Conservation (phyloP, 169 alveolate genomes). For the Eimeria necatrix region DNA sequence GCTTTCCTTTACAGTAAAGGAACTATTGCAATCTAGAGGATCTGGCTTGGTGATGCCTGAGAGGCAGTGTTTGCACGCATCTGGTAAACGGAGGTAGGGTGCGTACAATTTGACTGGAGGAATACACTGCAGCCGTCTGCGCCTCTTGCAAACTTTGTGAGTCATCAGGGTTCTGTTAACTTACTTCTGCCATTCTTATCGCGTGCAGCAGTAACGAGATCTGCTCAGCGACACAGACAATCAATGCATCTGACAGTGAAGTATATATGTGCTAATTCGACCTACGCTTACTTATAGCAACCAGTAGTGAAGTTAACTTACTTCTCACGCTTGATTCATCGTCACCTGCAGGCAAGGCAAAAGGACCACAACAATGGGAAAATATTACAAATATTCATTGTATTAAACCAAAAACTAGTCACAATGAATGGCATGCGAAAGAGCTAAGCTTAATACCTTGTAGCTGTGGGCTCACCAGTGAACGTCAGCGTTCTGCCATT, state of each 20-base stretch:
- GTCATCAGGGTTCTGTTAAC: background rate
- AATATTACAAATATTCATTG: background rate
- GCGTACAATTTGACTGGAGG: too few relatives aligned
- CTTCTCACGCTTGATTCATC: conserved; percentile 5
- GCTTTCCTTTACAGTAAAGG: background rate
- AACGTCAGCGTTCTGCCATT: conserved; percentile 51
- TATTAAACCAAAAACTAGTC: background rate
- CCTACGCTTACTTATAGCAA: background rate
- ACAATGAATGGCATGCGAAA: background rate
- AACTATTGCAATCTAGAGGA: conserved; percentile 40
- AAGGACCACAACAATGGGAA: background rate
- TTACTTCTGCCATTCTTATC: background rate
- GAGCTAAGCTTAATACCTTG: background rate
- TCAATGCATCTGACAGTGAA: background rate
- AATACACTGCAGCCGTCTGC: too few relatives aligned
- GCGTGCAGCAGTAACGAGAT: background rate
- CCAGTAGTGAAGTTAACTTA: background rate
- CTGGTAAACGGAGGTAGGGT: background rate
- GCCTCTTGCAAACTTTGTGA: too few relatives aligned
- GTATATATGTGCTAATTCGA: background rate
- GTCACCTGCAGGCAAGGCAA: conserved; percentile 19
- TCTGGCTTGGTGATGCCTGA: conserved; percentile 37
- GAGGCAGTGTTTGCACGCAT: background rate
- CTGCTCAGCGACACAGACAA: background rate
- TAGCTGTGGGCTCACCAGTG: background rate